These are phyloP conservation scores for Fraxinus nigra DNA, from an alignment of 305 asterid genomes.

Conservation along the genomic window DNA sequence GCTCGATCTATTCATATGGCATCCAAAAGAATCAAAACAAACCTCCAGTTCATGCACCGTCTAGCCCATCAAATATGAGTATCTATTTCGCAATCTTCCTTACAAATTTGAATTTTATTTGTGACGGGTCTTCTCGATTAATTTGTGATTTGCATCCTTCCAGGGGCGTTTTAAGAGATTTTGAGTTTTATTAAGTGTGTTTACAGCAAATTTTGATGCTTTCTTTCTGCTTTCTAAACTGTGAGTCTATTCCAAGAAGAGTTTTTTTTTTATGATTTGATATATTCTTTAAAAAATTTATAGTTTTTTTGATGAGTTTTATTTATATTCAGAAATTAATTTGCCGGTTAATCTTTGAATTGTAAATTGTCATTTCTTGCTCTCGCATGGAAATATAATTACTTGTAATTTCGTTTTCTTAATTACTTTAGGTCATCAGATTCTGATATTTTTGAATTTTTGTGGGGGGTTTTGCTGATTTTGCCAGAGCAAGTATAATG, in stretches of 20 bases:
- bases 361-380: not conserved
- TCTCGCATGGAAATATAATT: not conserved
- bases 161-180: not conserved
- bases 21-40: slow-evolving; percentile 49
- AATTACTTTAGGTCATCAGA: not conserved
- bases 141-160: not conserved
- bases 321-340: not conserved
- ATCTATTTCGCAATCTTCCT: not conserved
- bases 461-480: not conserved
- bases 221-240: not conserved
- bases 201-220: not conserved
- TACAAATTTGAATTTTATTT: not conserved
- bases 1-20: slow-evolving; percentile 32
- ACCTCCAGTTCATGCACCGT: slow-evolving; percentile 40
- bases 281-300: not conserved
- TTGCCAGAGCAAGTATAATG: slow-evolving; percentile 51
- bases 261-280: not conserved
- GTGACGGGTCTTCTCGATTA: not conserved
- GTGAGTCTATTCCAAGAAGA: not conserved
- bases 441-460: not conserved
- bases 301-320: not conserved
- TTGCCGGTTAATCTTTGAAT: not conserved
- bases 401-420: not conserved
- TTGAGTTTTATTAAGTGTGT: not conserved
- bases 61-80: slow-evolving; percentile 48